Percentiles rank a stretch among this genome's conserved stretches.
These are phyloP conservation scores for Polyplosphaeria fusca DNA, from an alignment of 495 filamentous ascomycete genomes.

Conservation along the genomic window DNA sequence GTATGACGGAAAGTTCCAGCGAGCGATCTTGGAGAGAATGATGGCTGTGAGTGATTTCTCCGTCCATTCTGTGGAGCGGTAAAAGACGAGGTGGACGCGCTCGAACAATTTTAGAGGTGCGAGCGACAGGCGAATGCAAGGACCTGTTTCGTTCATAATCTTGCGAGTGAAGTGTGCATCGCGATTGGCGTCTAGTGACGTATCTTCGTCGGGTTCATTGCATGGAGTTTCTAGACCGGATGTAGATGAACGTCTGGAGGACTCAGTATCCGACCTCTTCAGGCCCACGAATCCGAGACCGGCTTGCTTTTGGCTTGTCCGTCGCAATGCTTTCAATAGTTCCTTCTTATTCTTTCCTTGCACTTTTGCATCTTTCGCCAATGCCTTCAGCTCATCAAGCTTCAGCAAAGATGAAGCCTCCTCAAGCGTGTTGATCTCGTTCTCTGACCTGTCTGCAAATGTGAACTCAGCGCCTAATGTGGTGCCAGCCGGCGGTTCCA, in stretches of 20 bases:
- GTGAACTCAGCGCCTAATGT: conserved; percentile 56
- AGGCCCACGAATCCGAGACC: conserved; percentile 51
- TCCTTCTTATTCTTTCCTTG: conserved; percentile 88
- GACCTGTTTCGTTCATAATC: conserved; percentile 75
- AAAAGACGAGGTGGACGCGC: conserved; percentile 91
- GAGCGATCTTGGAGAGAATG: conserved; percentile 83
- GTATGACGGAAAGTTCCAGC: conserved; percentile 84
- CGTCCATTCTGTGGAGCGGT: conserved; percentile 93
- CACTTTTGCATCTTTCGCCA: conserved; percentile 84
- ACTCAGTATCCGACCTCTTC: conserved; percentile 31
- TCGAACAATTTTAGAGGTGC: conserved; percentile 82
- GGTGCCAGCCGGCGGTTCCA: conserved; percentile 46
- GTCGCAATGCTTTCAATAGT: conserved; percentile 66
- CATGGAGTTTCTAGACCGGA: conserved; percentile 19
- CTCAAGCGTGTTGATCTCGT: conserved; percentile 72
- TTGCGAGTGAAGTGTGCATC: conserved; percentile 66
- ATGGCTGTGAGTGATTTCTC: conserved; percentile 95
- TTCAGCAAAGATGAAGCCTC: conserved; percentile 78
- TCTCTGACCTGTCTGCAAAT: conserved; percentile 76
- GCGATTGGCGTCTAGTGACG: conserved; percentile 39
- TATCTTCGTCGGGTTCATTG: conserved; percentile 35
- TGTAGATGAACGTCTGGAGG: conserved; percentile 26
- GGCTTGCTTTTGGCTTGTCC: conserved; percentile 67
- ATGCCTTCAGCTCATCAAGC: conserved; percentile 77
- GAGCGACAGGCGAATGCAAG: conserved; percentile 75